Evolutionary conservation across 1,284 basidiomycete genomes (phyloP), one percentile per base, ranked within the genome.

Genomic region (Boletus holoroseus): DNA sequence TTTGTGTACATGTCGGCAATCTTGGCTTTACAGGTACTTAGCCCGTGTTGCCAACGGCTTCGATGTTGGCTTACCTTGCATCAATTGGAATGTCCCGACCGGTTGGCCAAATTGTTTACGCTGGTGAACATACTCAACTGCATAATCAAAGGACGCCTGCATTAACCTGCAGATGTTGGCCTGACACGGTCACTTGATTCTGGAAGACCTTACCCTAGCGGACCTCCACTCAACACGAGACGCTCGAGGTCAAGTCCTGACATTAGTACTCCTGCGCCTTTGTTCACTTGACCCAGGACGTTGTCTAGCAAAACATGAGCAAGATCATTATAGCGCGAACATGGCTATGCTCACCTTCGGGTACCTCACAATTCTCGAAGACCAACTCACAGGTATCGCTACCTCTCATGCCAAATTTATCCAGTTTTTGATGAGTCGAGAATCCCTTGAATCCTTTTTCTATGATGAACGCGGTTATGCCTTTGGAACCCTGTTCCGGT

Each of bases 1-100:
- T 89, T 92, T 16, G 94, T 96, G 68, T 96, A 97, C 94, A 97
- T 97, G 69, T 97, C 94, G 62, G 86, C 87, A 44, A 88, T 82
- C 63, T 88, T 88, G 48, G 76, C 85, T 87, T 57, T 37, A 37
- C 12, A n/a, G 16, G 15, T 36, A 40, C 8, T 55, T 3, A 53
- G 30, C 11, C 18, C 15, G 32, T 22, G 39, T 27, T 20, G 12
- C 28, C 32, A 18, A 42, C 9, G 26, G 16, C n/a, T n/a, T n/a
- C 3, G 8, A 20, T 15, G 15, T 35, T 12, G 11, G 22, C 69
- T 47, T 71, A 80, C 91, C 94, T 80, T 97, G 94, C 85, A 97
- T 94, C 48, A 96, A 71, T 68, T 97, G 94, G 76, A 97, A 96
- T 31, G 87, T 85, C n/a, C 87, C 94, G 44, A 97, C 77, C 4